These are phyloP conservation scores for Dactylis glomerata DNA, from an alignment of 176 grass and related monocot genomes.

Conservation along the genomic window DNA sequence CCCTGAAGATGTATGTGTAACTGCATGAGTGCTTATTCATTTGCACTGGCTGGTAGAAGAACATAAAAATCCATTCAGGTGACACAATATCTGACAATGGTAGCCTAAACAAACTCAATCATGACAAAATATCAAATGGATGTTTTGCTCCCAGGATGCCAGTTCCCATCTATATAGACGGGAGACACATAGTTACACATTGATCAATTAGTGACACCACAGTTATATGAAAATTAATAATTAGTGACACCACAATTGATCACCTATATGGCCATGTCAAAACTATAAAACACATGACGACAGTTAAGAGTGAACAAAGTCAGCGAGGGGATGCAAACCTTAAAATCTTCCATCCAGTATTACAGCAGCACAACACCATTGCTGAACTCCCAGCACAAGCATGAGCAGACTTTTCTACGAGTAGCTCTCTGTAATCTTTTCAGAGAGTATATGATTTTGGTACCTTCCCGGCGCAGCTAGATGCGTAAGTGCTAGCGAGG, in stretches of 20 bases:
- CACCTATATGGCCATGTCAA: background rate
- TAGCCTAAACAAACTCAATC: background rate
- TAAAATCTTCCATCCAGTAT: background rate
- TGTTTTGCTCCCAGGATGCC: background rate
- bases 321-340: background rate
- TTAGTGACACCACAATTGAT: background rate
- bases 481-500: background rate
- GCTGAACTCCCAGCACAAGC: background rate
- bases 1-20: no score
- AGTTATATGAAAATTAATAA: no score
- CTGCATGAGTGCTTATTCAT: no score
- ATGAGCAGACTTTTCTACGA: no score
- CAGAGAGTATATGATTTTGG: no score
- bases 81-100: no score
- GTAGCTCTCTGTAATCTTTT: background rate
- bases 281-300: background rate
- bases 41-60: no score
- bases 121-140: background rate
- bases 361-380: background rate
- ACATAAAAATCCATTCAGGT: no score
- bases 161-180: background rate
- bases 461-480: background rate
- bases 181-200: background rate
- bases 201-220: no score
- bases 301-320: background rate